Conservation (phyloP, 208 protist genomes). For the Phytomonas serpens region DNA sequence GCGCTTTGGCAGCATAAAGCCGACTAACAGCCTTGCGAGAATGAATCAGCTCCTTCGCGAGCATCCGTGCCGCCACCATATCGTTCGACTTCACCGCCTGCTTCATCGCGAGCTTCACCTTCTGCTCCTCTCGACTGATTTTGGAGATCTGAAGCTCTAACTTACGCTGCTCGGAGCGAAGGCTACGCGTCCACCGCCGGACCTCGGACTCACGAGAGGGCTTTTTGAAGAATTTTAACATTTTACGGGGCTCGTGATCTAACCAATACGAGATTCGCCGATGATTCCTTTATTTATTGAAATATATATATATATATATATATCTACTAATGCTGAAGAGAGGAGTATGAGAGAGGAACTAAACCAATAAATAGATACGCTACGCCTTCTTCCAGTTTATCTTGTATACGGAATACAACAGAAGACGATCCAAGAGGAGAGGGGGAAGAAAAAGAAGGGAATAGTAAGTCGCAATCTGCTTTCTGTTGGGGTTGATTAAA, state of each 20-base stretch:
- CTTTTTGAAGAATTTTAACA: conserved; percentile 47
- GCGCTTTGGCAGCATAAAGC: conserved; percentile 81
- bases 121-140: conserved; percentile 80
- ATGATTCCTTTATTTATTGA: neutral
- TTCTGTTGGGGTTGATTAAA: no score
- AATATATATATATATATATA: neutral
- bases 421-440: no score
- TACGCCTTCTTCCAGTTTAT: no score
- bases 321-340: neutral
- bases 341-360: neutral
- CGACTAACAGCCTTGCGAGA: conserved; percentile 71
- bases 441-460: no score
- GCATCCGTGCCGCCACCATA: conserved; percentile 57
- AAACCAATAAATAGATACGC: neutral
- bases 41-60: conserved; percentile 76
- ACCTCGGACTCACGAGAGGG: conserved; percentile 45
- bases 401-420: no score
- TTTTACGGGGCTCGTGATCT: neutral
- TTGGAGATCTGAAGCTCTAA: conserved; percentile 73
- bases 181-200: conserved; percentile 59
- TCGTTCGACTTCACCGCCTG: conserved; percentile 75
- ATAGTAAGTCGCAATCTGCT: no score
- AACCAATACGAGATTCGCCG: neutral
- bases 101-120: conserved; percentile 75
- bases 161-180: conserved; percentile 75